Base-by-base conservation (phyloP, 2,329 filamentous ascomycete genomes). In the Penicillium sp. region DNA sequence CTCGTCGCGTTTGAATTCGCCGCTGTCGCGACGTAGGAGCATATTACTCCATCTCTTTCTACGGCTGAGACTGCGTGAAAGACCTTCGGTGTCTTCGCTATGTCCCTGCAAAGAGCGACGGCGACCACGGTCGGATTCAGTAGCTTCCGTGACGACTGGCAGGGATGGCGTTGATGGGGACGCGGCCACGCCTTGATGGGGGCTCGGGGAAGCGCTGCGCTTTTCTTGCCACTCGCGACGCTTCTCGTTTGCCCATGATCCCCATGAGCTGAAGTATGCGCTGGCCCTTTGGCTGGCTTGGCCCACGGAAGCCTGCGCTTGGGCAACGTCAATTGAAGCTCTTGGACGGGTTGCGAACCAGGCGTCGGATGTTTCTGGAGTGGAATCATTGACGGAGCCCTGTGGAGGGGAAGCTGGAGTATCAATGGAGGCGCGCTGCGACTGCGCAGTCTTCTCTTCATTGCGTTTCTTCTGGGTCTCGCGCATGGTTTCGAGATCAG, bases 401-500 rank as follows among this genome's bases (percentile, higher is more conserved):
- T 54, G 44, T 37, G 63, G 59, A 24, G 63, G 61, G 7, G 68
- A 63, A 30, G 42, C 52, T 3, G 58, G 46, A 23, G 56, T 51
- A 13, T 70, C 68, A 8, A 65, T 56, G 5, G 66, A 68, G 8
- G 63, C 57, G n/a, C 64, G 67, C 49, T 64, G 65, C n/a, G 64
- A 64, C 34, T 64, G 64, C 7, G 47, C 33, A 3, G 61, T 51
- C 54, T 60, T 70, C 41, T 73, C 71, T 58, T 74, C 73, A 32
- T 68, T 73, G 46, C 59, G 66, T 55, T 83, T 85, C 50, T 84
- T 79, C 69, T 92, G 89, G 13, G 84, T 82, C 73, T 92, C 90
- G 12, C 90, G 81, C 74, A 91, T 83, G 2, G 84, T 77, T 71
- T 97, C 93, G 74, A 97, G 89, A 62, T 97, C 93, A 0, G 90